Percentiles rank a stretch among this genome's conserved stretches.
Conservation (phyloP, 2,329 filamentous ascomycete species). For the Sclerotinia spermophila region DNA sequence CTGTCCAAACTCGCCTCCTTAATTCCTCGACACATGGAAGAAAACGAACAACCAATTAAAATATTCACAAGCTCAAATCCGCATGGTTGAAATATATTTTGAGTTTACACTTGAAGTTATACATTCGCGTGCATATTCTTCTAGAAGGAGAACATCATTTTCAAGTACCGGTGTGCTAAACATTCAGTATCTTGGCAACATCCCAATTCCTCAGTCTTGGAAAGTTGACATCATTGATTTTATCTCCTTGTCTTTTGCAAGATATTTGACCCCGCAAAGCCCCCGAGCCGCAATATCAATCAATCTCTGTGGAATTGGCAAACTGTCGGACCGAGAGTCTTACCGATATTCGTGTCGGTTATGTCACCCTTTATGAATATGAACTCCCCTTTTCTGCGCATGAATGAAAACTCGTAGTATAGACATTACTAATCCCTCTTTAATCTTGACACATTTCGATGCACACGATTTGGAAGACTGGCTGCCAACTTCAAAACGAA, state of each 20-base stretch:
- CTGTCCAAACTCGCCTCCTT: constrained; percentile 5
- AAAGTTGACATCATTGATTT: constrained; percentile 5
- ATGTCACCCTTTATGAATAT: not conserved
- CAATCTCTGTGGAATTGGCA: not conserved
- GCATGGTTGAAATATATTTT: not conserved
- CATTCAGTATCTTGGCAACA: not conserved
- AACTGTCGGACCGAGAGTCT: not conserved
- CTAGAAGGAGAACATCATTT: not conserved
- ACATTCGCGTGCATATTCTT: not conserved
- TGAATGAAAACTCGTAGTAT: not conserved
- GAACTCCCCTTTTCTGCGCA: not conserved
- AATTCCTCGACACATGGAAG: not conserved
- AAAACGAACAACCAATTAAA: constrained; percentile 8
- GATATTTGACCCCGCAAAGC: not conserved
- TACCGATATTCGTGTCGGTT: not conserved
- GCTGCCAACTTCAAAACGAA: not conserved
- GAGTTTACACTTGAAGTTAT: not conserved
- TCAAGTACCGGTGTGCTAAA: not conserved
- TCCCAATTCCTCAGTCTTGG: not conserved
- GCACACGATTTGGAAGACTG: not conserved
- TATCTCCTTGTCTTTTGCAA: not conserved
- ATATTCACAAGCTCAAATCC: not conserved
- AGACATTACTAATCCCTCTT: not conserved
- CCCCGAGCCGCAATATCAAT: constrained; percentile 2
- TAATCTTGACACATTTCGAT: constrained; percentile 1